Evolutionary conservation across 495 filamentous ascomycete species (phyloP).

Genomic region (Trichocladium antarcticum): DNA sequence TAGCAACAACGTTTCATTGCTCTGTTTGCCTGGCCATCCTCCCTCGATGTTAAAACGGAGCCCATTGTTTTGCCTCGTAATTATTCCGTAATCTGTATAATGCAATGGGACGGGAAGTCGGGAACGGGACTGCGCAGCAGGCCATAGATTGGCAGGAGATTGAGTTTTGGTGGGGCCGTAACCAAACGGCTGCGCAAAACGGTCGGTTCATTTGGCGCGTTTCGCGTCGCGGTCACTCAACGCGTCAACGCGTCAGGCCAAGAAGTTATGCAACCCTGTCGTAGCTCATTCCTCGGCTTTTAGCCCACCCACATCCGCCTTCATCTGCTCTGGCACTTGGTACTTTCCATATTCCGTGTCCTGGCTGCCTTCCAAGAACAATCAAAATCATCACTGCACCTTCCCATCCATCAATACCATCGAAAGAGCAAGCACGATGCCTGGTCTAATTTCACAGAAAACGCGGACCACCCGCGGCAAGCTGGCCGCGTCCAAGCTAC

Average conservation of each 20-base stretch:
- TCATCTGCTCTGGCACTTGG: neutral
- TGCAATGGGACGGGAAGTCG: too few relatives aligned
- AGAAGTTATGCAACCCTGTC: neutral
- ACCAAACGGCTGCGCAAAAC: neutral
- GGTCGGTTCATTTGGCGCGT: neutral
- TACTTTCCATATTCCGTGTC: neutral
- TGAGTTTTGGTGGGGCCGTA: neutral
- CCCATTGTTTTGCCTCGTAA: too few relatives aligned
- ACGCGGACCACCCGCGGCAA: constrained; percentile 21
- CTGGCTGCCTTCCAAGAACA: neutral
- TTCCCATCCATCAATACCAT: neutral
- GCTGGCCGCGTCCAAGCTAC: constrained; percentile 8
- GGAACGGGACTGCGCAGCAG: too few relatives aligned
- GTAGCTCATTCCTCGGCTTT: neutral
- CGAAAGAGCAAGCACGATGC: constrained; percentile 20
- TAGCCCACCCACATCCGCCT: neutral
- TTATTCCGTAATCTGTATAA: too few relatives aligned
- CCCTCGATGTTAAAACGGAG: too few relatives aligned
- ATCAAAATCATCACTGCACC: neutral
- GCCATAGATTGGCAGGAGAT: neutral
- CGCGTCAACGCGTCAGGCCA: constrained; percentile 8
- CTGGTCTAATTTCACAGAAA: constrained; percentile 20
- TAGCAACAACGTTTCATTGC: too few relatives aligned
- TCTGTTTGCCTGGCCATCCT: too few relatives aligned
- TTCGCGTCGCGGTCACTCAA: constrained; percentile 6